phyloP scores from a whole-genome alignment of 495 filamentous ascomycete species.

The Peziza echinospora region DNA sequence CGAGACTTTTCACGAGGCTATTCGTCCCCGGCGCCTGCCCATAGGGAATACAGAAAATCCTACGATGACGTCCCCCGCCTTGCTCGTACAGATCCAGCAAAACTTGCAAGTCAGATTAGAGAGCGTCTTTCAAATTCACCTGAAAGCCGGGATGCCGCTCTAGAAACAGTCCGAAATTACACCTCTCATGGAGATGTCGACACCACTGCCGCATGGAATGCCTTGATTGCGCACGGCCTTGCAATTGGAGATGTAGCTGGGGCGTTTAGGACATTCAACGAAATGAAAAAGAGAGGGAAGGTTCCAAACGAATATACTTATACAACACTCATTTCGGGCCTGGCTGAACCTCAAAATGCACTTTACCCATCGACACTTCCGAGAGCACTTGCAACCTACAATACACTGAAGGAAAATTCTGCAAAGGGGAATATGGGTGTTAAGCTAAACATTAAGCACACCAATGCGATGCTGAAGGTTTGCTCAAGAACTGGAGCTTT shows the following conservation, averaged over 20 bases:
- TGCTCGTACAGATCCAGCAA: too few species aligned
- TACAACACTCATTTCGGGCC: conserved; percentile 60
- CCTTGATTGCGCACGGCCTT: conserved; percentile 43
- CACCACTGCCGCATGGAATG: neutral
- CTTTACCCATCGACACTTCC: conserved; percentile 25
- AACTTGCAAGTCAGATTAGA: conserved; percentile 47
- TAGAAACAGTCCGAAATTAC: neutral
- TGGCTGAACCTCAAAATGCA: conserved; percentile 31
- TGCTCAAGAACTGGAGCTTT: conserved; percentile 48
- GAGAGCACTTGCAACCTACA: conserved; percentile 47
- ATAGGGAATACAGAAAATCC: too few species aligned
- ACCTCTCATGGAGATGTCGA: neutral
- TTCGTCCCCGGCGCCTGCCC: too few species aligned
- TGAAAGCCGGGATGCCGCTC: neutral
- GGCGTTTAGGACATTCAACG: neutral
- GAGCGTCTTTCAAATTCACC: conserved; percentile 27
- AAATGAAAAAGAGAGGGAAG: conserved; percentile 88
- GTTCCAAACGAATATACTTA: conserved; percentile 55
- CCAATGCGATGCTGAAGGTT: conserved; percentile 65
- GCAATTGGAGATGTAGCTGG: neutral
- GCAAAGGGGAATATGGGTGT: conserved; percentile 29
- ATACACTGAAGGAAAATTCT: conserved; percentile 31
- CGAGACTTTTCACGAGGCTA: too few species aligned
- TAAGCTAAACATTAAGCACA: conserved; percentile 51
- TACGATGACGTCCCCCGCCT: too few species aligned